Evolutionary conservation across 1,284 basidiomycete genomes (phyloP).

Genomic region (Pascua sp.): DNA sequence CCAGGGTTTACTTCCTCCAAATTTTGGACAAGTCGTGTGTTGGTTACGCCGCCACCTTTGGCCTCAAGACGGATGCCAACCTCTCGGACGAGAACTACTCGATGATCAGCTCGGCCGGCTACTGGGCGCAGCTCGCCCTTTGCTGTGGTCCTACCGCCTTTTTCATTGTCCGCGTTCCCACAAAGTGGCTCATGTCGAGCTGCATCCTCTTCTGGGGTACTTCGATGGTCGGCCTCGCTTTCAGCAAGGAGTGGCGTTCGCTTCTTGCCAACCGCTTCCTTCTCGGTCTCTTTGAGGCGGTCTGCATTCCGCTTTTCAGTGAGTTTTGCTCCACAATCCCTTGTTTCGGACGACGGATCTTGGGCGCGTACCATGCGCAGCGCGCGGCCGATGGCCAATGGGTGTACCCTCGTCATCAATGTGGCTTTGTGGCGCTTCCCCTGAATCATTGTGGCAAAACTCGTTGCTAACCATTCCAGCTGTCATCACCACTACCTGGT

Average conservation of each 20-base stretch:
- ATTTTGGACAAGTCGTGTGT: constrained; percentile 41
- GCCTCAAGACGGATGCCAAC: constrained; percentile 22
- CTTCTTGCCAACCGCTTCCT: constrained; percentile 15
- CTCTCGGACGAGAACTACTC: constrained; percentile 34
- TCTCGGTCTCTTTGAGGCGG: constrained; percentile 21
- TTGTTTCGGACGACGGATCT: no score
- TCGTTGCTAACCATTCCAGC: constrained; percentile 3
- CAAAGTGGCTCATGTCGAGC: constrained; percentile 10
- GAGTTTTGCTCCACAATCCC: no score
- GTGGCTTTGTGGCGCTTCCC: no score
- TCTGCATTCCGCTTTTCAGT: constrained; percentile 11
- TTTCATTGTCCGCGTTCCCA: constrained; percentile 36
- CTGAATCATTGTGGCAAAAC: constrained; percentile 13
- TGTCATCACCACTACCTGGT: constrained; percentile 49
- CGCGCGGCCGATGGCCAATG: no score
- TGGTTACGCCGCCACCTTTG: constrained; percentile 25
- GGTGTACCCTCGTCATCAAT: no score
- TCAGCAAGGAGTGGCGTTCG: constrained; percentile 1
- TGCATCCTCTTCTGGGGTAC: constrained; percentile 16
- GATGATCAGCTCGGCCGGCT: constrained; percentile 17
- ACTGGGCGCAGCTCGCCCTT: constrained; percentile 24
- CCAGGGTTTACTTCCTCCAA: constrained; percentile 39
- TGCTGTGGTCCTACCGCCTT: constrained; percentile 39
- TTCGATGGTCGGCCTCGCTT: constrained; percentile 12
- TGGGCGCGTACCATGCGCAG: no score